phyloP scores from a whole-genome alignment of 2,329 filamentous ascomycete species.

The Dothiorella sarmentorum region DNA sequence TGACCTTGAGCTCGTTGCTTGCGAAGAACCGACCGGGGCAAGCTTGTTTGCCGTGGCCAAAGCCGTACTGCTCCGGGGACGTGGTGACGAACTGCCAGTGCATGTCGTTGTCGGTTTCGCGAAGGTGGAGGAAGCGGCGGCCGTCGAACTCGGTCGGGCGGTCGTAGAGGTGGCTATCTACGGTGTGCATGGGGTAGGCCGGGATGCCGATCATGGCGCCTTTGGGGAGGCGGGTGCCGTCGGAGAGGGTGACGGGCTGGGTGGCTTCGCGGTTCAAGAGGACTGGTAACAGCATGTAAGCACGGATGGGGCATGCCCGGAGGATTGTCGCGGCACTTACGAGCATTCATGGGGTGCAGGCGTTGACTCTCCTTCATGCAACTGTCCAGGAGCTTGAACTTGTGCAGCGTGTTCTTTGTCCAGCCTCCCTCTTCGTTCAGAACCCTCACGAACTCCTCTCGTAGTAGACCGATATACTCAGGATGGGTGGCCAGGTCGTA shows the following conservation, averaged over 20 bases:
- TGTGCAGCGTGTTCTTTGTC: slow-evolving; percentile 20
- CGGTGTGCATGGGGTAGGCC: background rate
- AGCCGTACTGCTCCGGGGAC: background rate
- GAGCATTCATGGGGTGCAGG: background rate
- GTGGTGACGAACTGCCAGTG: slow-evolving; percentile 19
- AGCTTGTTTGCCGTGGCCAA: slow-evolving; percentile 22
- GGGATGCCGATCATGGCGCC: slow-evolving; percentile 1
- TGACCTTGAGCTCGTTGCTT: slow-evolving; percentile 33
- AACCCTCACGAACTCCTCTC: slow-evolving; percentile 12
- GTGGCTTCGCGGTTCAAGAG: background rate
- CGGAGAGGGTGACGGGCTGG: background rate
- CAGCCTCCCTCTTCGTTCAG: slow-evolving; percentile 8
- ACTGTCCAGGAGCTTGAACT: slow-evolving; percentile 43
- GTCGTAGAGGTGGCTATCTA: background rate
- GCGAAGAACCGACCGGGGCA: slow-evolving; percentile 34
- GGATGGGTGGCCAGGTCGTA: slow-evolving; percentile 1
- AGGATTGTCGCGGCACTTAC: background rate
- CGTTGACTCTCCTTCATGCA: slow-evolving; percentile 41
- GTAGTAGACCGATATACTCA: slow-evolving; percentile 20
- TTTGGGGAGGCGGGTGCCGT: background rate
- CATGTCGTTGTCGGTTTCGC: background rate
- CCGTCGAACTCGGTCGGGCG: background rate
- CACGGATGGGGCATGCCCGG: slow-evolving; percentile 24
- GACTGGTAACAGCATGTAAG: background rate
- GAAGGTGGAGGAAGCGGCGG: slow-evolving; percentile 1